phyloP scores from a whole-genome alignment of 805 yeast species.

The Myxozyma mucilagina region DNA sequence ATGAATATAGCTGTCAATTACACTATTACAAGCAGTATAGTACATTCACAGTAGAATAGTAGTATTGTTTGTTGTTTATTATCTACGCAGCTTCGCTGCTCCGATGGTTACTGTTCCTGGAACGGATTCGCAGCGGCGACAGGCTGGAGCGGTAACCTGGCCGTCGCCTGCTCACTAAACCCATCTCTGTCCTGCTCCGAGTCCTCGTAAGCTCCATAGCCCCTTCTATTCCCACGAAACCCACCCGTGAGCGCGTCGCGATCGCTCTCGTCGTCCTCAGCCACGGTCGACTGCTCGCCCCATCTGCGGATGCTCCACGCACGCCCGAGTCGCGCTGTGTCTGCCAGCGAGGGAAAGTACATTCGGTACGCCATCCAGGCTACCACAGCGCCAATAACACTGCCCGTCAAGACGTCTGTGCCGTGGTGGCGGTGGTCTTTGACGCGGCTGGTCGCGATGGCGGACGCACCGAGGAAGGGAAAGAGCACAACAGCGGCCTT shows the following conservation, averaged over 20 bases:
- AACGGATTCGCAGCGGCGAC: neutral
- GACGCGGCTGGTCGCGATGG: constrained; percentile 82
- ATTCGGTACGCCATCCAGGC: constrained; percentile 62
- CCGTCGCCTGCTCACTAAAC: no score
- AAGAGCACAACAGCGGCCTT: constrained; percentile 32
- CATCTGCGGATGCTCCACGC: constrained; percentile 28
- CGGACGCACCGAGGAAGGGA: constrained; percentile 60
- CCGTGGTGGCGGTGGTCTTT: constrained; percentile 94
- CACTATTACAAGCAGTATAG: no score
- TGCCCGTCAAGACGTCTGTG: constrained; percentile 76
- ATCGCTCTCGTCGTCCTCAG: constrained; percentile 1
- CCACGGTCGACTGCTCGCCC: constrained; percentile 22
- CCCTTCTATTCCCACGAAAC: no score
- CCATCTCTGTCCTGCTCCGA: constrained; percentile 3
- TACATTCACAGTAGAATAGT: no score
- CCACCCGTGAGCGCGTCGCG: neutral
- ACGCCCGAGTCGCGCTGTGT: constrained; percentile 29
- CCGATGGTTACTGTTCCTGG: neutral
- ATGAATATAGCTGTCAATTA: no score
- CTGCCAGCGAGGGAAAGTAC: constrained; percentile 48
- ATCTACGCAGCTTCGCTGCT: neutral
- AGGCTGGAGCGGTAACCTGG: neutral
- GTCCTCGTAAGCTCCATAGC: neutral
- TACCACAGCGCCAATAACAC: constrained; percentile 59
- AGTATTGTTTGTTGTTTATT: neutral